Base-by-base conservation (phyloP, 495 filamentous ascomycete genomes). In the Penicillium silybi region DNA sequence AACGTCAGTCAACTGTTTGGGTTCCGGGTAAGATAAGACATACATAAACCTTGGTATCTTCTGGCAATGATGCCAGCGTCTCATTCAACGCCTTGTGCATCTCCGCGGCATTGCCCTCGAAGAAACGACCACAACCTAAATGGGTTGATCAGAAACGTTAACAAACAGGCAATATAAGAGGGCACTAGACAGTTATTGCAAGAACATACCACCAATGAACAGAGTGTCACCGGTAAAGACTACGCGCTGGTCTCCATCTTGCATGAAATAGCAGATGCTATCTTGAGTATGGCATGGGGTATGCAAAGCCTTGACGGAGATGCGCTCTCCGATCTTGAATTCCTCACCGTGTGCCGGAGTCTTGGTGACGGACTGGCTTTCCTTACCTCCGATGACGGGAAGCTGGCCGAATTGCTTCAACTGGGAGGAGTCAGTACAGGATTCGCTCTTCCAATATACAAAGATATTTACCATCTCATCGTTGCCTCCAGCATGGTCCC, bases 261-360 rank as follows among this genome's bases (percentile, higher is more conserved):
- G 80, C 77, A 93, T 83, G 45, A 81, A 81, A 58, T 82, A 98
- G 79, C 93, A 97, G 58, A 98, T 96, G 62, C 90, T 96, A 68
- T 98, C 93, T 69, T 97, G 93, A 2, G 93, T 98, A 66, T 98
- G 95, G 66, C 93, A 98, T 3, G 93, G 93, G 7, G 93, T 98
- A 70, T 97, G 86, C 20, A 97, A 70, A n/a, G 88, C 88, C 62
- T 82, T 93, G 46, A 97, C 90, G 2, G 79, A 79, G 61, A 98
- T 92, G 34, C 73, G 71, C 48, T 86, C 80, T 50, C 95, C 93
- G 51, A 97, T 84, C 57, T 82, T 86, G 77, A 97, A 97, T 11
- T 69, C 80, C 58, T 88, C 82, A 23, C 82, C 84, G 68, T 97
- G 81, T 2, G 69, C 68, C 1, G 91, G 90, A 0, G 86, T 91